A percentile compares a stretch with the other conserved stretches of the same genome.
phyloP scores from a whole-genome alignment of 164 flowering plant species.

The Umbellularia californica region DNA sequence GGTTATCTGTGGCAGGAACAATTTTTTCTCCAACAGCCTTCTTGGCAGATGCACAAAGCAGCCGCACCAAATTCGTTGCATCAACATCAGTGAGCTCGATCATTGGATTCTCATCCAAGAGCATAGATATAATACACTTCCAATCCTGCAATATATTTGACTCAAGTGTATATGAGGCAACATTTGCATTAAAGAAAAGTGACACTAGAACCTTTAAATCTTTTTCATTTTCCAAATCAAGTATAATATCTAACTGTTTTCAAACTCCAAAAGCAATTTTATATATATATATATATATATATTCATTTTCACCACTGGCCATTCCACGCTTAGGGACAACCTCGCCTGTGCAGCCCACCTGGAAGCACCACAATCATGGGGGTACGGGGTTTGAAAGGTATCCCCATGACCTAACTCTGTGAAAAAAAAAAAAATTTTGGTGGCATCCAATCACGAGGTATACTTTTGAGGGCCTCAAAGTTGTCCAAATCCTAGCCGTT shows the following conservation, averaged over 20 bases:
- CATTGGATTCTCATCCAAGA: constrained; percentile 77
- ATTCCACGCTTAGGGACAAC: too few relatives aligned
- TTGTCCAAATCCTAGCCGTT: too few relatives aligned
- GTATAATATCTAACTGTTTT: background rate
- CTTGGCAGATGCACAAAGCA: constrained; percentile 72
- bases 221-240: background rate
- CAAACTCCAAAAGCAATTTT: too few relatives aligned
- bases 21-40: constrained; percentile 96
- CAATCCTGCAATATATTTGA: constrained; percentile 62
- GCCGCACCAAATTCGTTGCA: constrained; percentile 83
- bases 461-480: too few relatives aligned
- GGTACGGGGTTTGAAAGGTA: too few relatives aligned
- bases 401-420: too few relatives aligned
- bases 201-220: background rate
- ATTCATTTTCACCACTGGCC: too few relatives aligned
- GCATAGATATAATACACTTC: constrained; percentile 90
- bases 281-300: too few relatives aligned
- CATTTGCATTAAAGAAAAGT: background rate
- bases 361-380: too few relatives aligned
- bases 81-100: constrained; percentile 87
- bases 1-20: constrained; percentile 84
- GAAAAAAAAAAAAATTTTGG: too few relatives aligned
- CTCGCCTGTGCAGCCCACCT: too few relatives aligned
- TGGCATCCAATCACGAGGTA: too few relatives aligned
- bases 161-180: background rate